These are phyloP conservation scores for Aspergillus ibericus DNA, from an alignment of 2,329 filamentous ascomycete species.

Conservation along the genomic window DNA sequence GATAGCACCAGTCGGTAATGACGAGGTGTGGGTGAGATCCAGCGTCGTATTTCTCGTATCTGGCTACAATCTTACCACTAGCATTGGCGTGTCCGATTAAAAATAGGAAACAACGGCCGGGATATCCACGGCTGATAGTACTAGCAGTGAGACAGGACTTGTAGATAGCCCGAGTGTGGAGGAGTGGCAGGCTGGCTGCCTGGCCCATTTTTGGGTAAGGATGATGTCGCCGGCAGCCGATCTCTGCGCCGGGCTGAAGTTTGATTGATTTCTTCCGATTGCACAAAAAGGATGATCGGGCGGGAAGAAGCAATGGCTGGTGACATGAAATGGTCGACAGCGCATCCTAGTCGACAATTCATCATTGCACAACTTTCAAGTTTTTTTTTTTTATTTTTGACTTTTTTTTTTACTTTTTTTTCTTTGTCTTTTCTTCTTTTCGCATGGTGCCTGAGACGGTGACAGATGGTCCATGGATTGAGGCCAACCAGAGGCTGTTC, in stretches of 20 bases:
- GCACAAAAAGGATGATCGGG: not conserved
- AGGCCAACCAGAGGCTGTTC: conserved; percentile 3
- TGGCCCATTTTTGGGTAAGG: conserved; percentile 1
- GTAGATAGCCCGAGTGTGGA: not conserved
- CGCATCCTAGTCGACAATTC: not conserved
- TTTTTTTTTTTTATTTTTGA: not conserved
- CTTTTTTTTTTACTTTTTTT: not conserved
- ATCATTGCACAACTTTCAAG: not conserved
- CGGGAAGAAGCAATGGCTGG: not conserved
- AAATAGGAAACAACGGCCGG: conserved; percentile 6
- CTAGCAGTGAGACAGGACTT: no score
- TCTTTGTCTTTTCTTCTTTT: not conserved
- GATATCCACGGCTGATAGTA: not conserved
- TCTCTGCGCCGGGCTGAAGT: not conserved
- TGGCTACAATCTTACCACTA: not conserved
- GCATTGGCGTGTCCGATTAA: not conserved
- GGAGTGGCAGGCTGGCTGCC: not conserved
- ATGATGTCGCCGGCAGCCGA: conserved; percentile 7
- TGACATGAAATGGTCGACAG: not conserved
- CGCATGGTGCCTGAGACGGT: conserved; percentile 4
- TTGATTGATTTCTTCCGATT: not conserved
- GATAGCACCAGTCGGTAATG: not conserved
- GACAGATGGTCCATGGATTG: conserved; percentile 7
- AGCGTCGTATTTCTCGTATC: conserved; percentile 7
- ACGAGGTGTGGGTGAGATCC: not conserved